Evolutionary conservation across 2,329 filamentous ascomycete genomes (phyloP), one percentile per base, ranked within the genome.

Genomic region (Botrytis squamosa): DNA sequence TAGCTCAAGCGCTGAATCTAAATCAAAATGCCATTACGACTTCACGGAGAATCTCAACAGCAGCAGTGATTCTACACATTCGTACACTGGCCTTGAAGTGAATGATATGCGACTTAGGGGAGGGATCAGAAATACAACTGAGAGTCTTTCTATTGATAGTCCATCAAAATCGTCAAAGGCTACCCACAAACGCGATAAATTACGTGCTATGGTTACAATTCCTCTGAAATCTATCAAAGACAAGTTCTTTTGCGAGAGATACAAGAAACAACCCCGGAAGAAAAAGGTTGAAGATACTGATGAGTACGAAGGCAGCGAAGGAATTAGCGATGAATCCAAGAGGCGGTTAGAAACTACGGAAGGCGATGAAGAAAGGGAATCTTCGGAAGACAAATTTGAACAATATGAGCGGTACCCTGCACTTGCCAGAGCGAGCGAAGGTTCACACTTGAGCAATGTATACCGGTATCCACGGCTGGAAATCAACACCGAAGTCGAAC

Each of bases 71-170:
- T 55, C 14, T 29, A 29, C 52, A 29, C 3, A 25, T 29, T 29
- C n/a, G 14, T 29, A 29, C n/a, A 16, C n/a, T 55, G 12, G 44
- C 12, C 12, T 3, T n/a, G 18, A 42, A 3, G 22, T 38, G 22
- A 16, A 2, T 33, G 10, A 16, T 22, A 25, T 33, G 16, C 5
- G 16, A 5, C 9, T 55, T 3, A 55, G 49, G 9, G 65, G 36
- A 55, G 25, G 18, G 1, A 22, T 1, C 0, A 20, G 5, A 10
- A 14, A n/a, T 18, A 8, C 22, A 6, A 1, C 2, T 40, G 22
- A 12, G 1, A 10, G 38, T 29, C 2, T 3, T 10, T 10, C 46
- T 9, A 40, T n/a, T 20, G 22, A 40, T 7, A 9, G 33, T 3
- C 46, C 46, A 29, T 40, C n/a, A 14, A 20, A n/a, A 25, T 33